Evolutionary conservation across 306 rosid genomes (phyloP), one percentile per base, ranked within the genome.

Genomic region (Prunus padus): DNA sequence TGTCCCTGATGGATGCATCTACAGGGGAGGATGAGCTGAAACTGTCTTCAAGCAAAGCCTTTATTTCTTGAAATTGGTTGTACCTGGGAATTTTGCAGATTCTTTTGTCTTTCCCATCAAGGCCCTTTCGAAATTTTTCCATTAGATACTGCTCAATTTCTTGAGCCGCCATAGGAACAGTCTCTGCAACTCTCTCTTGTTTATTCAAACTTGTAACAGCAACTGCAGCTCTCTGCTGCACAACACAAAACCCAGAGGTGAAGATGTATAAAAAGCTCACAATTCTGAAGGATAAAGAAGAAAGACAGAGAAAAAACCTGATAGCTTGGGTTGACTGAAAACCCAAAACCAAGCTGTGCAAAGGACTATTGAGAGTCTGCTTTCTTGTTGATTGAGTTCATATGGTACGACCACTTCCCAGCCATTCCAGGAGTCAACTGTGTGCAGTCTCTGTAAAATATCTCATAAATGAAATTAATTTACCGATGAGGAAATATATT

Each of bases 151-250:
- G 0, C 42, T 78, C 82, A 7, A 78, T 78, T 63, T 64, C 77
- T 11, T 25, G 16, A 2, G 72, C 77, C 82, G 72, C 77, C 82
- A 78, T 78, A 30, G 42, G 12, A 46, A 5, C 28, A 18, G n/a
- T 11, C 49, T 30, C 19, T 11, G 46, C 28, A 51, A 51, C 74
- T 50, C 49, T 51, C 8, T 30, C 4, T 46, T n/a, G 37, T 7
- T 52, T n/a, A 54, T 7, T 52, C 47, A n/a, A 70, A 51, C 2
- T 33, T 50, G 61, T 26, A n/a, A 10, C 2, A 11, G 45, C 4
- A 70, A 18, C 23, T 69, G 20, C 11, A 22, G 67, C 18, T 7
- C 31, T 15, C 42, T 62, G 5, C 22, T 28, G 44, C 67, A 26
- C n/a, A 8, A 15, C 67, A 26, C n/a, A 8, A 15, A 30, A 62